Conservation (phyloP, 805 yeast genomes). For the Candida bentonensis region DNA sequence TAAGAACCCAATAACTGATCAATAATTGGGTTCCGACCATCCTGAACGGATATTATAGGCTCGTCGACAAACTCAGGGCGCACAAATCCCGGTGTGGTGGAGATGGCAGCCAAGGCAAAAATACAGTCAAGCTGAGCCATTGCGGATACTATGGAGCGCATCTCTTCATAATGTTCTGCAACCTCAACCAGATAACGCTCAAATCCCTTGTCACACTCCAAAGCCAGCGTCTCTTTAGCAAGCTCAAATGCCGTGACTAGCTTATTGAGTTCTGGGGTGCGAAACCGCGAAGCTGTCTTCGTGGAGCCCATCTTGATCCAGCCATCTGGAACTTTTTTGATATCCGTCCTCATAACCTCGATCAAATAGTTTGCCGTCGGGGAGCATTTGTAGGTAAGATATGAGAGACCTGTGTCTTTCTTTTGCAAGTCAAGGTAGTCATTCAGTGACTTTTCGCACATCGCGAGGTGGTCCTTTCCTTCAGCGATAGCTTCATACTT, state of each 20-base stretch:
- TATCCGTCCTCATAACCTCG: conserved; percentile 52
- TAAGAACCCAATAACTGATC: conserved; percentile 35
- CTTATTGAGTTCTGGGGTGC: conserved; percentile 43
- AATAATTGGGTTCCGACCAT: conserved; percentile 56
- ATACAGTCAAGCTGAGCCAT: conserved; percentile 54
- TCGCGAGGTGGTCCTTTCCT: conserved; percentile 26
- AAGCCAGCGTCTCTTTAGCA: conserved; percentile 39
- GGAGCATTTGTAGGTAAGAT: not conserved
- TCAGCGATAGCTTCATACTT: conserved; percentile 8
- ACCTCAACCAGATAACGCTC: conserved; percentile 25
- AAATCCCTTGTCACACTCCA: conserved; percentile 35
- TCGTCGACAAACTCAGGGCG: conserved; percentile 36
- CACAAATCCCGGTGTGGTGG: conserved; percentile 32
- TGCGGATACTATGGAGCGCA: conserved; percentile 31
- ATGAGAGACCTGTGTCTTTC: conserved; percentile 28
- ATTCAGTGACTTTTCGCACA: conserved; percentile 33
- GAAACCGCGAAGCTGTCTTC: conserved; percentile 52
- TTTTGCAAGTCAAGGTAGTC: conserved; percentile 39
- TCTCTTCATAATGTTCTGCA: conserved; percentile 23
- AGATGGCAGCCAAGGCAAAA: conserved; percentile 48
- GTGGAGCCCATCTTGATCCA: conserved; percentile 73
- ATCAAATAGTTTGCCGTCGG: conserved; percentile 37
- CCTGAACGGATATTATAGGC: conserved; percentile 35
- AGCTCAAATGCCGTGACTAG: conserved; percentile 44
- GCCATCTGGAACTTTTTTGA: conserved; percentile 45